Percentiles rank a stretch among this genome's conserved stretches.
Conservation (phyloP, 768 basidiomycete species). For the Boletus pseudopeckii region DNA sequence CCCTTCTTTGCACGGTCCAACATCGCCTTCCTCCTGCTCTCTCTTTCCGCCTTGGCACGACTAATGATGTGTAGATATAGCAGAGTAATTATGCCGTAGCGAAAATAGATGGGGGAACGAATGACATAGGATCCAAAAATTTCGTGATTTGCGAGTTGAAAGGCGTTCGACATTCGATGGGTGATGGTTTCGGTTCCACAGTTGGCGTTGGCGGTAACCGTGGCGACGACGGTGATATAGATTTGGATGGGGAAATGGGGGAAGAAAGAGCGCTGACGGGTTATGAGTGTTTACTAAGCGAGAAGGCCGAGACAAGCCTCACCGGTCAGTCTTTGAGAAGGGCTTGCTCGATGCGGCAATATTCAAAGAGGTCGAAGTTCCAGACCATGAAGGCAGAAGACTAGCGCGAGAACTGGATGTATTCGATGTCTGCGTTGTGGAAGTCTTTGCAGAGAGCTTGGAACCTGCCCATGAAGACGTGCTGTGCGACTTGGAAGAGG, state of each 20-base stretch:
- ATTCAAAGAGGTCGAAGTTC: constrained; percentile 12
- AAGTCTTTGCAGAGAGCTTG: constrained; percentile 6
- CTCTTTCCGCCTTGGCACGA: constrained; percentile 71
- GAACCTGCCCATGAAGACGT: background rate
- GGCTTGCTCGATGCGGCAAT: constrained; percentile 27
- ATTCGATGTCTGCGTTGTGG: constrained; percentile 5
- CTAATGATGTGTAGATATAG: constrained; percentile 35
- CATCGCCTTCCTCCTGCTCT: constrained; percentile 68
- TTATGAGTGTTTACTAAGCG: constrained; percentile 61
- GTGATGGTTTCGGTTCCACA: constrained; percentile 17
- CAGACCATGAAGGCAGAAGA: constrained; percentile 7
- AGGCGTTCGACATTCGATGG: constrained; percentile 23
- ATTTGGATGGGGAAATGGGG: constrained; percentile 22
- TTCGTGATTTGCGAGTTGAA: constrained; percentile 35
- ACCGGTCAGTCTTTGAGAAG: constrained; percentile 61
- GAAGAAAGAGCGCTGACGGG: constrained; percentile 44
- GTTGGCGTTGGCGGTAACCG: background rate
- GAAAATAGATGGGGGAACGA: constrained; percentile 66
- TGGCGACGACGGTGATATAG: background rate
- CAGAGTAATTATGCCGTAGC: constrained; percentile 52
- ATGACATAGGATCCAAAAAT: constrained; percentile 43
- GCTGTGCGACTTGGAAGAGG: constrained; percentile 14
- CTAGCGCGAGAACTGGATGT: background rate
- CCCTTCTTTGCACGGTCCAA: constrained; percentile 73
- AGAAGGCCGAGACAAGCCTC: constrained; percentile 34